Evolutionary conservation across 495 filamentous ascomycete genomes (phyloP).

Genomic region (Cercophora scortea): DNA sequence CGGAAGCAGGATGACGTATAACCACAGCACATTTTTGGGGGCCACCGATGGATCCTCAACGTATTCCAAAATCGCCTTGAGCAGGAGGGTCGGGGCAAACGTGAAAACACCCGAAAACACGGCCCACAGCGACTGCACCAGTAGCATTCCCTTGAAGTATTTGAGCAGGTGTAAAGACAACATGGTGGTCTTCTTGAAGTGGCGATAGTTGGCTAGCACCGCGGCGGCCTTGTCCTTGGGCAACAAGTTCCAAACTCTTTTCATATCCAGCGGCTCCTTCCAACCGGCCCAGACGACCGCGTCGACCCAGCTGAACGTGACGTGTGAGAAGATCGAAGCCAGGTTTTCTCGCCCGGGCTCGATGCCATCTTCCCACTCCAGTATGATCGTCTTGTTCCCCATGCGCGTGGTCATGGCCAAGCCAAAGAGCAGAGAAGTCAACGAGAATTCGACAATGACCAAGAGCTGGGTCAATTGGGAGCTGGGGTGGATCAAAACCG

Average conservation of each 20-base stretch:
- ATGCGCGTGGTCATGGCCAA: conserved; percentile 77
- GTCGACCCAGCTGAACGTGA: conserved; percentile 88
- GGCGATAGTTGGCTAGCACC: conserved; percentile 74
- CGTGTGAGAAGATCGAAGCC: conserved; percentile 80
- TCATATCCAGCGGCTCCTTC: conserved; percentile 69
- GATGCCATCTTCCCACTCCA: conserved; percentile 80
- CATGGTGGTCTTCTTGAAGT: conserved; percentile 72
- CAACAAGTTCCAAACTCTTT: conserved; percentile 86
- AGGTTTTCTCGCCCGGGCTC: conserved; percentile 78
- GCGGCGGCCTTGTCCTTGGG: conserved; percentile 78
- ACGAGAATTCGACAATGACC: conserved; percentile 59
- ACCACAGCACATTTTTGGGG: conserved; percentile 87
- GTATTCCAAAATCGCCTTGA: conserved; percentile 87
- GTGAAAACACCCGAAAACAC: conserved; percentile 69
- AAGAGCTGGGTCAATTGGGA: conserved; percentile 54
- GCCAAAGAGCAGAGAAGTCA: conserved; percentile 64
- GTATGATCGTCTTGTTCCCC: conserved; percentile 80
- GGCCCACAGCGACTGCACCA: conserved; percentile 76
- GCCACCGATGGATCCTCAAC: conserved; percentile 74
- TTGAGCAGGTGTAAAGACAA: conserved; percentile 74
- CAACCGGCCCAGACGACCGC: conserved; percentile 86
- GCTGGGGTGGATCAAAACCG: conserved; percentile 69
- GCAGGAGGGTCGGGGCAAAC: conserved; percentile 83
- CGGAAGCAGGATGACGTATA: conserved; percentile 87
- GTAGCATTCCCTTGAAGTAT: conserved; percentile 71